Conservation (phyloP, 768 basidiomycete species). For the Amanita subjunquillea region DNA sequence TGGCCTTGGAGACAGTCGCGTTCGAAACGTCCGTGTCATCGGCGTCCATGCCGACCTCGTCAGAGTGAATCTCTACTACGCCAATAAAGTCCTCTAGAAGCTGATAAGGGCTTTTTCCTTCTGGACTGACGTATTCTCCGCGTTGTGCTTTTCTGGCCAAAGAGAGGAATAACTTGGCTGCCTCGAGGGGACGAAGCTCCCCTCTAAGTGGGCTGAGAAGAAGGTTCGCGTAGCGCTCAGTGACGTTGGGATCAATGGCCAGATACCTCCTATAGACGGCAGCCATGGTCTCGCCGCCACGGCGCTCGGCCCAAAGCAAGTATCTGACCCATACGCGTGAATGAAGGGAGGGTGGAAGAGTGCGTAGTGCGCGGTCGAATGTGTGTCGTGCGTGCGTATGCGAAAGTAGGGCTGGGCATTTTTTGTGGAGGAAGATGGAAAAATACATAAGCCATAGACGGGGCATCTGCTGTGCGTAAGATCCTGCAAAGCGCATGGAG, state of each 20-base stretch:
- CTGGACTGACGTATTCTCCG: constrained; percentile 78
- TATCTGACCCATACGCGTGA: constrained; percentile 89
- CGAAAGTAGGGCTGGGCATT: constrained; percentile 75
- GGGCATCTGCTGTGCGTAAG: constrained; percentile 52
- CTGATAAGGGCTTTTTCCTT: constrained; percentile 94
- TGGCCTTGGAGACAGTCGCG: constrained; percentile 34
- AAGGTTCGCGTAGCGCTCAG: constrained; percentile 66
- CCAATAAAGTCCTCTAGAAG: constrained; percentile 89
- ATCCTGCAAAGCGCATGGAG: constrained; percentile 5
- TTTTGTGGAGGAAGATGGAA: constrained; percentile 80
- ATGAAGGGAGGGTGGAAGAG: constrained; percentile 88
- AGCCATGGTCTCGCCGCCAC: constrained; percentile 71
- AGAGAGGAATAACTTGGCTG: constrained; percentile 81
- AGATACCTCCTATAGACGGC: constrained; percentile 86
- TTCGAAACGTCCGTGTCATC: constrained; percentile 61
- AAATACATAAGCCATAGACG: constrained; percentile 92
- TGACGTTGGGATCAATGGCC: constrained; percentile 66
- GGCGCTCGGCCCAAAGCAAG: constrained; percentile 82
- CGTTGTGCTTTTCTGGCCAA: constrained; percentile 76
- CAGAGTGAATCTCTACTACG: constrained; percentile 80
- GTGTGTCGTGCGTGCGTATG: constrained; percentile 89
- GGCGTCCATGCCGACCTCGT: constrained; percentile 85
- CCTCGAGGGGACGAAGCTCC: constrained; percentile 75
- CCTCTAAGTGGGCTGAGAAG: constrained; percentile 51
- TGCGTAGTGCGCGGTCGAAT: constrained; percentile 89